Base-by-base conservation (phyloP, 2,329 filamentous ascomycete genomes). In the Neonectria punicea region DNA sequence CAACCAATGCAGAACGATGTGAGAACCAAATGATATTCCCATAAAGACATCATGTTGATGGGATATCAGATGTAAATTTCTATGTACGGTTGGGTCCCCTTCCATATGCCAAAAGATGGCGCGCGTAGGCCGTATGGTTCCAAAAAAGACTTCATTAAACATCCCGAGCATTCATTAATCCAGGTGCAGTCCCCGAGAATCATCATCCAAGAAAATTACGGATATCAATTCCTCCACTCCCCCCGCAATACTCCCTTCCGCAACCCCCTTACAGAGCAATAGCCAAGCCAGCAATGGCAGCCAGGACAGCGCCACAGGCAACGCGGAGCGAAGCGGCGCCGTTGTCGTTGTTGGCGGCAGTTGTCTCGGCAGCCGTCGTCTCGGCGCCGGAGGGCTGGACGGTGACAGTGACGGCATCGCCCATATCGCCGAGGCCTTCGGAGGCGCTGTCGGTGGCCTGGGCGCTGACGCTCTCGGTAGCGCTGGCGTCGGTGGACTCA, bases 111-210 rank as follows among this genome's bases (percentile, higher is more conserved):
- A 61, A 64, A 54, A 65, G n/a, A 64, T 58, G 59, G 39, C 39
- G 34, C 44, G 58, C 47, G 53, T 57, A 61, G 54, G 53, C 61
- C 59, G 60, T 60, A 32, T 62, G 28, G 63, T 64, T 39, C 59
- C 51, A 50, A 51, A 51, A 51, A 63, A 43, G 55, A 65, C 55
- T 61, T 73, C 71, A 70, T 73, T 70, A 72, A 72, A 69, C 63
- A 62, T 64, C 55, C 53, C 56, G 36, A 57, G 54, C 46, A 68
- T 55, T 73, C 71, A 62, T 72, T 65, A 69, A 64, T 51, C 59
- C 53, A 68, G 58, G 36, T 47, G 61, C 16, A 34, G 43, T 50
- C 59, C 58, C 56, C 20, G 46, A 47, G 44, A 60, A 53, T 39
- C 55, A 49, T 64, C 53, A 30, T 34, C 62, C 43, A 36, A 53